These are phyloP conservation scores for Letharia columbiana DNA, from an alignment of 495 filamentous ascomycete genomes.

Conservation along the genomic window DNA sequence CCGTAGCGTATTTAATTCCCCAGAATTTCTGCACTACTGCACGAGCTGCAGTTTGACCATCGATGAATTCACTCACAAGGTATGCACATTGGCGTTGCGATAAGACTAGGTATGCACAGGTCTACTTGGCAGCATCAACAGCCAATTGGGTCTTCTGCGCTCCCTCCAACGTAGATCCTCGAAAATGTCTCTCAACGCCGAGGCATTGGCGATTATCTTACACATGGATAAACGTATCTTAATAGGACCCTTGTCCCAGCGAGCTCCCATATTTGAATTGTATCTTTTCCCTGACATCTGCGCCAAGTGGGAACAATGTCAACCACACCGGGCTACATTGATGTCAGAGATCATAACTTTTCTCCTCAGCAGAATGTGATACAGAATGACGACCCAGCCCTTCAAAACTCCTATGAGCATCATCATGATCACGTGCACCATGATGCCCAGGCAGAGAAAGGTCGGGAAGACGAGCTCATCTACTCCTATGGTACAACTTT, in stretches of 20 bases:
- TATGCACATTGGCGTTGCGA: not conserved
- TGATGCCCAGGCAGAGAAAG: conserved; percentile 35
- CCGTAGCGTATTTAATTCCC: not conserved
- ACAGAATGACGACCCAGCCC: conserved; percentile 34
- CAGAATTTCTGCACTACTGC: not conserved
- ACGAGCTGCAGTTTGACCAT: not conserved
- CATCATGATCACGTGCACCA: conserved; percentile 47
- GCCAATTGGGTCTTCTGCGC: not conserved
- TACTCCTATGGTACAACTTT: conserved; percentile 38
- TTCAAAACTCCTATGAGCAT: conserved; percentile 40
- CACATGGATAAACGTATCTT: not conserved
- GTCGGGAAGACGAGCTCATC: conserved; percentile 39
- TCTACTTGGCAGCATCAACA: conserved; percentile 3
- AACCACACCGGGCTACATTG: conserved; percentile 5
- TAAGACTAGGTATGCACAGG: conserved; percentile 1
- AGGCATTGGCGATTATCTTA: no score
- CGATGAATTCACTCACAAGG: no score
- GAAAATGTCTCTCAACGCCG: not conserved
- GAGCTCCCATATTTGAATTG: not conserved
- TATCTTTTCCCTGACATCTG: not conserved
- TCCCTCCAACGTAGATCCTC: conserved; percentile 10
- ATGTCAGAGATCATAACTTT: conserved; percentile 19
- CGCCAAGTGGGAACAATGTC: conserved; percentile 4
- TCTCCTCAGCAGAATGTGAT: conserved; percentile 29
- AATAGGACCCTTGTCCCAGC: not conserved